These are phyloP conservation scores for Candida vaughaniae DNA, from an alignment of 805 yeast genomes.

Conservation along the genomic window DNA sequence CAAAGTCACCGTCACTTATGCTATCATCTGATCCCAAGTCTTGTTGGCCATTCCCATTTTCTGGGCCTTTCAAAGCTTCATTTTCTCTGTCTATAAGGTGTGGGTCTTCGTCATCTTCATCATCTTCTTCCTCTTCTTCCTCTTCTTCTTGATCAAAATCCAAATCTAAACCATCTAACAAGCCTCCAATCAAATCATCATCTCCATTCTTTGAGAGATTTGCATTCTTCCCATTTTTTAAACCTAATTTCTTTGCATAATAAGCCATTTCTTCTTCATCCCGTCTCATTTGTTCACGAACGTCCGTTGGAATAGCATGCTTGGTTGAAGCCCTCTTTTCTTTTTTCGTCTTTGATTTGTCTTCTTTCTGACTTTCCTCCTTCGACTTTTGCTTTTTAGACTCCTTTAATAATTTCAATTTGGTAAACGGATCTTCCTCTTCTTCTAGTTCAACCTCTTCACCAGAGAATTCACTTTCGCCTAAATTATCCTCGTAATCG, in stretches of 20 bases:
- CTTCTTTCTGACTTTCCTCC: slow-evolving; percentile 15
- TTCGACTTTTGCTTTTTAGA: slow-evolving; percentile 10
- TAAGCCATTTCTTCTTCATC: slow-evolving; percentile 81
- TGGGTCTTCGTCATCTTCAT: slow-evolving; percentile 17
- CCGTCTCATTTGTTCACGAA: slow-evolving; percentile 47
- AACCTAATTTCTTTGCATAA: slow-evolving; percentile 79
- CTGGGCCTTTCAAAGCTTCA: slow-evolving; percentile 15
- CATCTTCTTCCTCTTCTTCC: slow-evolving; percentile 12
- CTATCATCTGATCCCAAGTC: slow-evolving; percentile 19
- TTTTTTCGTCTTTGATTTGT: slow-evolving; percentile 11
- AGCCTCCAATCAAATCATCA: slow-evolving; percentile 79
- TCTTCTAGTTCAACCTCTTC: slow-evolving; percentile 16
- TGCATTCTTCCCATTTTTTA: slow-evolving; percentile 51
- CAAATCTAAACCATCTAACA: slow-evolving; percentile 72
- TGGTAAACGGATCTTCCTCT: slow-evolving; percentile 16
- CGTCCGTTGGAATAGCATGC: slow-evolving; percentile 33
- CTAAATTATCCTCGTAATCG: slow-evolving; percentile 14
- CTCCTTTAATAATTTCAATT: slow-evolving; percentile 17
- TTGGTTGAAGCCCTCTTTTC: slow-evolving; percentile 11
- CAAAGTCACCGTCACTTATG: slow-evolving; percentile 20
- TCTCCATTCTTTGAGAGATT: slow-evolving; percentile 52
- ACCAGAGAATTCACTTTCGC: slow-evolving; percentile 18
- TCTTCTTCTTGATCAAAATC: slow-evolving; percentile 31
- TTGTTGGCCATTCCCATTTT: slow-evolving; percentile 16
- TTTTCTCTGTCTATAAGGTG: slow-evolving; percentile 14